Evolutionary conservation across 108 stramenopile genomes (phyloP).

Genomic region (Nannochloropsis gaditana): DNA sequence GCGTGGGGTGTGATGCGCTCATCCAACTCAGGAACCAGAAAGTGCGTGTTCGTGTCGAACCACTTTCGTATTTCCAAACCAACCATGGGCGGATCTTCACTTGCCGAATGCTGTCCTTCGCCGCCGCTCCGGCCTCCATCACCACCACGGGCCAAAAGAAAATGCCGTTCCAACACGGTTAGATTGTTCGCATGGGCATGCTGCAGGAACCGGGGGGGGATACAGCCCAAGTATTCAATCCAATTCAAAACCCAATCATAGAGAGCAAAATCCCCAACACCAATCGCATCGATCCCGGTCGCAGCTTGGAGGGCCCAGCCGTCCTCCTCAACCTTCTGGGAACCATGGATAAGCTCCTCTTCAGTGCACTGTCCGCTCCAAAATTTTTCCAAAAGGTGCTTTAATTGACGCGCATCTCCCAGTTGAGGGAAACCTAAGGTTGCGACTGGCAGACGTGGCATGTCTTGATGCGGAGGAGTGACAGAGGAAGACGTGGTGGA

Average conservation of each 20-base stretch:
- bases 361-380: constrained; percentile 50
- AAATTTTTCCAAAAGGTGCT: constrained; percentile 51
- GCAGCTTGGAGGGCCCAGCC: constrained; percentile 60
- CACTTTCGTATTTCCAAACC: constrained; percentile 62
- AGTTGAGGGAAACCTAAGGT: background rate
- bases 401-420: background rate
- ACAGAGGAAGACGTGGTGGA: too few relatives aligned
- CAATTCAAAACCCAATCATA: constrained; percentile 58
- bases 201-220: constrained; percentile 35
- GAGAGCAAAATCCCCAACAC: constrained; percentile 56
- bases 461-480: too few relatives aligned
- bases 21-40: constrained; percentile 63
- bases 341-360: constrained; percentile 40
- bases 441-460: background rate
- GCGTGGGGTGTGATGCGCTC: constrained; percentile 18
- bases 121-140: constrained; percentile 42
- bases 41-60: constrained; percentile 66
- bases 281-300: constrained; percentile 54
- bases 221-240: constrained; percentile 44
- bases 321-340: constrained; percentile 43
- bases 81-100: background rate
- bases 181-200: constrained; percentile 2
- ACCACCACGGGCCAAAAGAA: constrained; percentile 3
- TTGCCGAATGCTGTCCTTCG: background rate
- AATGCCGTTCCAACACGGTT: background rate